Conservation (phyloP, 2,329 filamentous ascomycete genomes). For the Colletotrichum sp. region DNA sequence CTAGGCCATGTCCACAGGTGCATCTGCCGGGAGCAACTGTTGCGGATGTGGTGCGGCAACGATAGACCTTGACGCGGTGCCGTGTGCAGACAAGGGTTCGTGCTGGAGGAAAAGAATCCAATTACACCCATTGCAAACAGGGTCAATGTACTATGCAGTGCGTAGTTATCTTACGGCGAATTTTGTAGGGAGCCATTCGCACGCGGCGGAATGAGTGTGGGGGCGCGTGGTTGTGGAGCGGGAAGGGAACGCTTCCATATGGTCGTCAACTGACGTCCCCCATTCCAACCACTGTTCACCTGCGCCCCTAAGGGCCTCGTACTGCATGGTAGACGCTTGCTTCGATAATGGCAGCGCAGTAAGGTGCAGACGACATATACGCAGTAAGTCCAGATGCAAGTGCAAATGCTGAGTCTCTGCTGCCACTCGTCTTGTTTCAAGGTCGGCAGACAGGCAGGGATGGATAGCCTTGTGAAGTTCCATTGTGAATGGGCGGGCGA, state of each 20-base stretch:
- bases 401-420: not conserved
- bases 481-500: not conserved
- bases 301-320: not conserved
- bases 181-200: not conserved
- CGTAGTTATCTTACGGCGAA: not conserved
- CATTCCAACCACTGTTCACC: not conserved
- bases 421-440: conserved; percentile 12
- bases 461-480: not conserved
- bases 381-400: not conserved
- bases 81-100: not conserved
- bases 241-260: not conserved
- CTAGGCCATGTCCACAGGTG: not conserved
- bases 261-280: not conserved
- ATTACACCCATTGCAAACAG: not conserved
- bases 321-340: not conserved
- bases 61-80: not conserved
- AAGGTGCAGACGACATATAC: not conserved
- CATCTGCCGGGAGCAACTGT: not conserved
- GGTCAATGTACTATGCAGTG: not conserved
- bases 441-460: not conserved
- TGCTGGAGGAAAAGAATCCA: not conserved
- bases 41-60: not conserved
- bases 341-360: not conserved
- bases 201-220: not conserved
- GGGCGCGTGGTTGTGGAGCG: not conserved